A percentile compares a stretch with the other conserved stretches of the same genome.
phyloP scores from a whole-genome alignment of 2,329 filamentous ascomycete species.

The Davidsoniella australis region DNA sequence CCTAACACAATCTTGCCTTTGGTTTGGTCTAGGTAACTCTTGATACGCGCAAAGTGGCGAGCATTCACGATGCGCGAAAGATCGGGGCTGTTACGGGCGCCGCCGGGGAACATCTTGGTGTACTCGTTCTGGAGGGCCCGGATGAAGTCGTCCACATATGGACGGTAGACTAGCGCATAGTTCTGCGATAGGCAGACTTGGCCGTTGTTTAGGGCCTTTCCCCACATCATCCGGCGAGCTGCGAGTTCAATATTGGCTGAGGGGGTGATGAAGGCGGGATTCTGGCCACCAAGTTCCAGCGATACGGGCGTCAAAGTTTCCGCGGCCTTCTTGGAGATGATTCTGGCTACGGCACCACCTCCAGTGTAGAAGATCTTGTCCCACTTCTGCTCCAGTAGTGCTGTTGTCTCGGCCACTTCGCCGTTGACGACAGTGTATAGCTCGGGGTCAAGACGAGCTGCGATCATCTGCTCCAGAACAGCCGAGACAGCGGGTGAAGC shows the following conservation, averaged over 20 bases:
- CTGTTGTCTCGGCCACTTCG: slow-evolving; percentile 60
- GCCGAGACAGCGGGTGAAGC: slow-evolving; percentile 58
- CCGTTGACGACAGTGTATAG: slow-evolving; percentile 71
- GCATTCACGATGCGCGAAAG: slow-evolving; percentile 68
- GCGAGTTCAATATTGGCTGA: slow-evolving; percentile 65
- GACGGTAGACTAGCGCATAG: slow-evolving; percentile 70
- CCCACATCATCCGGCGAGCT: slow-evolving; percentile 73
- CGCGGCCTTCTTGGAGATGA: slow-evolving; percentile 80
- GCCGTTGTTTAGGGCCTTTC: slow-evolving; percentile 70
- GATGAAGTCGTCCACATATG: slow-evolving; percentile 54
- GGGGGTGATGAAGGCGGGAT: slow-evolving; percentile 82
- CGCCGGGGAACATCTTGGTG: slow-evolving; percentile 68
- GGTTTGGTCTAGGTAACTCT: slow-evolving; percentile 75
- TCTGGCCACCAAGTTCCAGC: slow-evolving; percentile 79
- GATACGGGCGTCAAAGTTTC: slow-evolving; percentile 73
- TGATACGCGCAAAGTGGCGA: slow-evolving; percentile 63
- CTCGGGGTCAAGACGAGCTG: slow-evolving; percentile 56
- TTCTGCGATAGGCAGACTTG: slow-evolving; percentile 91
- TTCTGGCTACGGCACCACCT: slow-evolving; percentile 58
- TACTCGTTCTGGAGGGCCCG: slow-evolving; percentile 54
- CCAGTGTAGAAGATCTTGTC: slow-evolving; percentile 98
- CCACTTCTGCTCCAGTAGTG: slow-evolving; percentile 75
- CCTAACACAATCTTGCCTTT: slow-evolving; percentile 76
- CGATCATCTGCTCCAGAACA: slow-evolving; percentile 62
- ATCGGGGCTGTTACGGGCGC: slow-evolving; percentile 61